Evolutionary conservation across 441 rosid genomes (phyloP).

Genomic region (Brassica balearica): DNA sequence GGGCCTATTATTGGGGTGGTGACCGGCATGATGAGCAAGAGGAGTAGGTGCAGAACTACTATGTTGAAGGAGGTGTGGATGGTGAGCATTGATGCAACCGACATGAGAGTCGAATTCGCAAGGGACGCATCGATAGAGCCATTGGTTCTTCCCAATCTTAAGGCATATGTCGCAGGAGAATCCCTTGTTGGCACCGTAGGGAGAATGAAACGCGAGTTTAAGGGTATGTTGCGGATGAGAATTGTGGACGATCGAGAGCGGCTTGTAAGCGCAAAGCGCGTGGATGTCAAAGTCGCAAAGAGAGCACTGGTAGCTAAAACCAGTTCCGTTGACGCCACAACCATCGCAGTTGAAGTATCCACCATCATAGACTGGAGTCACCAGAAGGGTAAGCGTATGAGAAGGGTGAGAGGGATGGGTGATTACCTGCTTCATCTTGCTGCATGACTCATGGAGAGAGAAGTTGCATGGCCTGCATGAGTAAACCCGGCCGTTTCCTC

Average conservation of each 20-base stretch:
- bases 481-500: constrained; percentile 31
- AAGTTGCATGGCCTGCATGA: constrained; percentile 46
- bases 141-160: constrained; percentile 53
- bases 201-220: constrained; percentile 51
- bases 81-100: constrained; percentile 43
- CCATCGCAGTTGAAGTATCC: constrained; percentile 46
- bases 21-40: constrained; percentile 9
- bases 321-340: constrained; percentile 41
- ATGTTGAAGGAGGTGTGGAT: constrained; percentile 40
- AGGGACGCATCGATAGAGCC: constrained; percentile 59
- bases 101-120: constrained; percentile 71
- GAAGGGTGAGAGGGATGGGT: constrained; percentile 45
- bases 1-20: not conserved
- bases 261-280: constrained; percentile 50
- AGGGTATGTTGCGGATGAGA: constrained; percentile 55
- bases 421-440: constrained; percentile 42
- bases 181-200: constrained; percentile 52
- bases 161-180: constrained; percentile 63
- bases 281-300: constrained; percentile 43
- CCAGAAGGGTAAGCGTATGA: constrained; percentile 44
- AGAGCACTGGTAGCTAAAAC: constrained; percentile 48
- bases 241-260: constrained; percentile 44
- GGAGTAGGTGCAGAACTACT: constrained; percentile 32
- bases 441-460: constrained; percentile 44
- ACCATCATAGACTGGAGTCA: constrained; percentile 39